Conservation (phyloP, 2,329 filamentous ascomycete species). For the Sporothrix luriei region DNA sequence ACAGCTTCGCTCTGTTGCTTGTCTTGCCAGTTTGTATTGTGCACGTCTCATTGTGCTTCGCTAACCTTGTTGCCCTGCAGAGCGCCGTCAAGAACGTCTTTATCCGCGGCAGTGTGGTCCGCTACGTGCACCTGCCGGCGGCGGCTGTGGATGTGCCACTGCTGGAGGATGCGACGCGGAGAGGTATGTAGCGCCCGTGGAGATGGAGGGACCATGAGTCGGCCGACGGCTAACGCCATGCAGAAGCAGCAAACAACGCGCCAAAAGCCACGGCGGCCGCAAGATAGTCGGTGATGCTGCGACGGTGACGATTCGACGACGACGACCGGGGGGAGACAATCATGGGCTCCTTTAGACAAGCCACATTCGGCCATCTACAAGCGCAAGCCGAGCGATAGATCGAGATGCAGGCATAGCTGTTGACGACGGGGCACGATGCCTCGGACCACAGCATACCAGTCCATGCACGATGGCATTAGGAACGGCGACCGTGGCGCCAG, state of each 20-base stretch:
- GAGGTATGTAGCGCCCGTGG: conserved; percentile 56
- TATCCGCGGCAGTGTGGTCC: conserved; percentile 87
- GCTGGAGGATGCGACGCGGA: conserved; percentile 85
- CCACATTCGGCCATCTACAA: background rate
- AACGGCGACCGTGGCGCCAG: no score
- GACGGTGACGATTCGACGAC: background rate
- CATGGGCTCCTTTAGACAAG: no score
- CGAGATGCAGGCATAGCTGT: no score
- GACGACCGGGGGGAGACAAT: background rate
- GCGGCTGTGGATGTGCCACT: conserved; percentile 81
- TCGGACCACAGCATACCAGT: no score
- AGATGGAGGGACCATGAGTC: background rate
- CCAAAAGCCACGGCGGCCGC: conserved; percentile 50
- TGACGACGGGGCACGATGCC: no score
- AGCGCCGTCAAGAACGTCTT: conserved; percentile 92
- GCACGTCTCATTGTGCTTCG: no score
- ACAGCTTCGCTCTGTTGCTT: background rate
- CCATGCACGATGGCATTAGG: no score
- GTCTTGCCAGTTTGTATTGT: no score
- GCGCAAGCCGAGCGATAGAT: no score
- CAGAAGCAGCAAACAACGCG: conserved; percentile 61
- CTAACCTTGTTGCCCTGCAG: conserved; percentile 40
- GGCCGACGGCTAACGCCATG: conserved; percentile 1
- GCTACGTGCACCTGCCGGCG: conserved; percentile 86
- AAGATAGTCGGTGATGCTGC: conserved; percentile 18